A percentile compares a stretch with the other conserved stretches of the same genome.
Conservation (phyloP, 2,329 filamentous ascomycete genomes). For the Trichoderma guizhouense region DNA sequence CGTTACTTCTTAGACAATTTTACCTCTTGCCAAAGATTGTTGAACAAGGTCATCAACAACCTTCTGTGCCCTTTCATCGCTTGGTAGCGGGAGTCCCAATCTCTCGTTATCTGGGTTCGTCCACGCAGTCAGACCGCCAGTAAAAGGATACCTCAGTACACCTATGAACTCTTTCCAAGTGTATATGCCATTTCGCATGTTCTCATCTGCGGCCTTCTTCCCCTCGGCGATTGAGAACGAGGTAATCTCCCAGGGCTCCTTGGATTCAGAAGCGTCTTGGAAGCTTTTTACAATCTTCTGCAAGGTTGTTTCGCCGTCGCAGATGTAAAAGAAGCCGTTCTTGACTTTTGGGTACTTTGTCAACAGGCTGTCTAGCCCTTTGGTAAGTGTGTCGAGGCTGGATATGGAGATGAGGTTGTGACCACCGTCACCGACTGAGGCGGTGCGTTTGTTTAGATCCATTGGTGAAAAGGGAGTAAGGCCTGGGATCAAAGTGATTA, state of each 20-base stretch:
- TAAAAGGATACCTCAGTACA: not conserved
- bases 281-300: conserved; percentile 7
- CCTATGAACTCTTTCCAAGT: not conserved
- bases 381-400: not conserved
- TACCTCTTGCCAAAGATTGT: not conserved
- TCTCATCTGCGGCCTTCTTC: not conserved
- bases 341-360: not conserved
- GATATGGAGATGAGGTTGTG: conserved; percentile 5
- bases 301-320: conserved; percentile 4
- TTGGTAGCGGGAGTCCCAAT: not conserved
- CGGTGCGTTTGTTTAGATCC: not conserved
- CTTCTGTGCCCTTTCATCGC: not conserved
- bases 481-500: not conserved
- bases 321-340: conserved; percentile 14
- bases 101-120: not conserved
- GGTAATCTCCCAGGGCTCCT: not conserved
- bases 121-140: not conserved
- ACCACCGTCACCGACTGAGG: not conserved
- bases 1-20: not conserved
- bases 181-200: conserved; percentile 1
- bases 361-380: not conserved
- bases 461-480: not conserved
- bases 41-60: not conserved
- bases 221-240: not conserved
- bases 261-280: not conserved